phyloP scores from a whole-genome alignment of 257 asterid genomes.

The Solanum dulcamara region DNA sequence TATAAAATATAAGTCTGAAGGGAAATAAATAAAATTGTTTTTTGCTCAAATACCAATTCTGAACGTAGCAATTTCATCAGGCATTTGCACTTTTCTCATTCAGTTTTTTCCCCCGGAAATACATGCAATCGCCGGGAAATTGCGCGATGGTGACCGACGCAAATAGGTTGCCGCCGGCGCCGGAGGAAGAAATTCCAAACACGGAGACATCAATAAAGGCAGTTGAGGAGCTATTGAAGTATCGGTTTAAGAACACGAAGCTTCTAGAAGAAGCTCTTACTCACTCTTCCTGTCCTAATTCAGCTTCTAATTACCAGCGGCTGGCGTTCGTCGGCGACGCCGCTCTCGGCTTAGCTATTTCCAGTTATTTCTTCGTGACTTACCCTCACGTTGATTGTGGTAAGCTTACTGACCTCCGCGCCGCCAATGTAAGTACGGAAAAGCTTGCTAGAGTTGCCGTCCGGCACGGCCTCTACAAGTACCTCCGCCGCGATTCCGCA shows the following conservation, averaged over 20 bases:
- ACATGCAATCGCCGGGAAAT: not conserved
- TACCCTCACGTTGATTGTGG: conserved; percentile 55
- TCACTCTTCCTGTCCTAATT: conserved; percentile 55
- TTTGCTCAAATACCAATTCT: no score
- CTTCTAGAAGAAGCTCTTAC: conserved; percentile 72
- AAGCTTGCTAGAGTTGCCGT: conserved; percentile 82
- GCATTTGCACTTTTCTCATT: no score
- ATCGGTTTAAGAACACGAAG: conserved; percentile 34
- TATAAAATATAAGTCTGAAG: no score
- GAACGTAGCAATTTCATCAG: no score
- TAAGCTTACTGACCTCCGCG: conserved; percentile 50
- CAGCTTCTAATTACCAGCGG: conserved; percentile 50
- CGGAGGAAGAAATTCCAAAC: conserved; percentile 3
- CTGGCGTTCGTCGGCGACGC: conserved; percentile 81
- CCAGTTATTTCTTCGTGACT: conserved; percentile 30
- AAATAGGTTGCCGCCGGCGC: not conserved
- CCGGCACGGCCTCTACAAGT: conserved; percentile 38
- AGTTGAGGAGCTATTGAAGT: conserved; percentile 39
- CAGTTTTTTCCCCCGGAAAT: no score
- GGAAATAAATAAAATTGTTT: no score
- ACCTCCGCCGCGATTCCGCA: conserved; percentile 47
- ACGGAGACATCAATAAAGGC: conserved; percentile 29
- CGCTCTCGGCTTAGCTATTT: conserved; percentile 50
- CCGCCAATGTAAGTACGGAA: conserved; percentile 82
- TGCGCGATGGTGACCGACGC: not conserved